Evolutionary conservation across 805 yeast genomes (phyloP), one percentile per base, ranked within the genome.

Genomic region (Vanderwaltozyma yarrowii): DNA sequence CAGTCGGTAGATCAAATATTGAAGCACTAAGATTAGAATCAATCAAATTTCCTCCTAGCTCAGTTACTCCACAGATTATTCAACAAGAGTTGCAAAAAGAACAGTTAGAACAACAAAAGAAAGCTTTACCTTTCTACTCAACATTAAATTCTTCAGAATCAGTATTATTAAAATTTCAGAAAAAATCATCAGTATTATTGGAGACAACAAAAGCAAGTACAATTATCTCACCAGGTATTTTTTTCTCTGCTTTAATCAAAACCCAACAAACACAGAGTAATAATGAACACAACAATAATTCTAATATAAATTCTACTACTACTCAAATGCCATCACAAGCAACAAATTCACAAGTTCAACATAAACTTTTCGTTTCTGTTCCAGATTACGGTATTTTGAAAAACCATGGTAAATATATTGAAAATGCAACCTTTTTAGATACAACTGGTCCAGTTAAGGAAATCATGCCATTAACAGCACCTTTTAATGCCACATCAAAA

Each of bases 361-460:
- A 73, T 42, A 70, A 71, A 38, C 60, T 85, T 17, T 86, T 82
- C 56, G 78, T 81, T 3, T 70, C 89, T 33, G 80, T 86, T 8
- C 80, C 92, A 7, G 96, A 92, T 58, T 79, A 84, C 52, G 95
- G 96, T 31, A 69, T 82, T 30, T 64, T 86, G 45, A 86, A 85
- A 52, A 78, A 78, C 46, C 76, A 77, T 41, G 76, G 76, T 42
- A 75, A 74, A 47, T 73, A 80, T 48, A 69, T 80, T 24, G 96
- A 87, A 59, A 89, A 83, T 55, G 86, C 92, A 3, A 85, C 87
- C 38, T 74, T 79, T 49, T 60, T 83, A 35, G 80, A 74, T 33
- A 66, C 74, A 12, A 73, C 71, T 28, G 77, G 78, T 12, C 62
- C 62, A 25, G 76, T 88, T 19, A 87, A 79, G 50, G 84, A 82